Evolutionary conservation across 2,329 filamentous ascomycete species (phyloP).

Genomic region (Aspergillus sp.): DNA sequence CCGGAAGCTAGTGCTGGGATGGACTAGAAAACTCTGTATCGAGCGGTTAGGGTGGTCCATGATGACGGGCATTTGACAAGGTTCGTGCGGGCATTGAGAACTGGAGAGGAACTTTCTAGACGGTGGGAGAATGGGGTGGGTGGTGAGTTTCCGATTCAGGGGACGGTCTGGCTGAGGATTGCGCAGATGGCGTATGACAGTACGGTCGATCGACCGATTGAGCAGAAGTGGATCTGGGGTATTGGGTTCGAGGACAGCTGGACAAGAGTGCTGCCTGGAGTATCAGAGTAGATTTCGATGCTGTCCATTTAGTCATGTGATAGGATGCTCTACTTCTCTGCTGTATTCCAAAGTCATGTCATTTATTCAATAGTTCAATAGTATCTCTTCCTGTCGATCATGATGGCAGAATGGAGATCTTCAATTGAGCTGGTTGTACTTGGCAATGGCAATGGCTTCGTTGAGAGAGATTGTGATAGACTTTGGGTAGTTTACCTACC

Average conservation of each 20-base stretch:
- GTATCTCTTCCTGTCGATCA: no score
- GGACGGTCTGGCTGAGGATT: conserved; percentile 2
- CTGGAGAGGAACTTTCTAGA: neutral
- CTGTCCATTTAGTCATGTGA: no score
- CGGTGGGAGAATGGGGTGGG: neutral
- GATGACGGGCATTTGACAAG: conserved; percentile 6
- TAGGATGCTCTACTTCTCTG: no score
- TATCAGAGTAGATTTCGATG: no score
- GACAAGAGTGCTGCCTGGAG: neutral
- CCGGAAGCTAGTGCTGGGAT: neutral
- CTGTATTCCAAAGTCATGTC: no score
- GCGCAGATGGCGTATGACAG: conserved; percentile 4
- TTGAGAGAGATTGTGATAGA: no score
- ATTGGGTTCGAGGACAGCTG: conserved; percentile 2
- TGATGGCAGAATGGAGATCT: no score
- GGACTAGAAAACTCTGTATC: neutral
- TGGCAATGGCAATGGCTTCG: no score
- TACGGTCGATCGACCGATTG: neutral
- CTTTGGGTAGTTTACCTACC: no score
- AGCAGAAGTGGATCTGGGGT: conserved; percentile 3
- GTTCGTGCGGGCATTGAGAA: neutral
- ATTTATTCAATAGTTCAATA: no score
- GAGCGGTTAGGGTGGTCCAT: neutral
- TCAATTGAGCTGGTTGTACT: no score
- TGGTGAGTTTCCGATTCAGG: neutral